A percentile compares a stretch with the other conserved stretches of the same genome.
Evolutionary conservation across 768 basidiomycete species (phyloP).

Genomic region (Suillus brevipes): DNA sequence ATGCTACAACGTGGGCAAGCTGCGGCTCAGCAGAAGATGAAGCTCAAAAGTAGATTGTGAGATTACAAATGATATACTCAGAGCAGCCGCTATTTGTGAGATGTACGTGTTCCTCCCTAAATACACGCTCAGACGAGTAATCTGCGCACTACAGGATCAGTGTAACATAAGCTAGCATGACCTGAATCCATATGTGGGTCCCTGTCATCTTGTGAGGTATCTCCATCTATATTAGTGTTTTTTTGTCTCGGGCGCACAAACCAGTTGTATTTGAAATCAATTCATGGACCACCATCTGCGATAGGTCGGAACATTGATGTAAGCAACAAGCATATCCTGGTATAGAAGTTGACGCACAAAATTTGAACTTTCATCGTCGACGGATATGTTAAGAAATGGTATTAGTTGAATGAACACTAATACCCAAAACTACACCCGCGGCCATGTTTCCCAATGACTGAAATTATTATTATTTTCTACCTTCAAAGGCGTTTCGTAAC

Average conservation of each 20-base stretch:
- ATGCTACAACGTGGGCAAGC: constrained; percentile 49
- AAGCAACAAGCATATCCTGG: background rate
- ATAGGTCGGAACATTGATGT: background rate
- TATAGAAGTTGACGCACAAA: background rate
- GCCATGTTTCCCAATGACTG: constrained; percentile 17
- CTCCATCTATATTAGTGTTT: background rate
- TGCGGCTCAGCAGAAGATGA: constrained; percentile 22
- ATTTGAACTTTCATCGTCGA: background rate
- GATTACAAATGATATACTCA: background rate
- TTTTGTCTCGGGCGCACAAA: background rate
- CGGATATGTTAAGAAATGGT: background rate
- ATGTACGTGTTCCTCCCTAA: background rate
- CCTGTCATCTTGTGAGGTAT: background rate
- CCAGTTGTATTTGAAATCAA: background rate
- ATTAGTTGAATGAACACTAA: background rate
- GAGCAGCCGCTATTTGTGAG: background rate
- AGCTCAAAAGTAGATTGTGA: background rate
- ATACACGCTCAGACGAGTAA: background rate
- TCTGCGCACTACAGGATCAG: background rate
- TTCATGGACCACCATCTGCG: background rate
- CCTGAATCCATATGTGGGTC: background rate
- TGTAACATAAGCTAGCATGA: background rate
- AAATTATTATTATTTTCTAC: too few species aligned
- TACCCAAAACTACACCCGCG: background rate
- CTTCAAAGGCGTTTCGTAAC: constrained; percentile 10